phyloP scores from a whole-genome alignment of 495 filamentous ascomycete species.

The Neurospora tetraspora region DNA sequence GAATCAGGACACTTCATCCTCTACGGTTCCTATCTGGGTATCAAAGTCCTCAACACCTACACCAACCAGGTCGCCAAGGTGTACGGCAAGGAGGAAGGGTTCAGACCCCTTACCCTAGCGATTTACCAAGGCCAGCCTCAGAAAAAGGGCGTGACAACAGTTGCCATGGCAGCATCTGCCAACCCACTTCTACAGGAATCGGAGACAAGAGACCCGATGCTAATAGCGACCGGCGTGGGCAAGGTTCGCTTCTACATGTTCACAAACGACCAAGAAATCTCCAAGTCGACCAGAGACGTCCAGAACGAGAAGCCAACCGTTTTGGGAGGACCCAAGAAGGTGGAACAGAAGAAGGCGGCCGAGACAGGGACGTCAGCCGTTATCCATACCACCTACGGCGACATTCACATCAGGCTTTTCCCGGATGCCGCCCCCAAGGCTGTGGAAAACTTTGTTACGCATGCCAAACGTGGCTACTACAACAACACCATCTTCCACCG shows the following conservation, averaged over 20 bases:
- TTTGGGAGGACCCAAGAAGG: conserved; percentile 29
- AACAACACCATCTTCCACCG: conserved; percentile 97
- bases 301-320: conserved; percentile 86
- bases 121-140: conserved; percentile 95
- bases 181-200: conserved; percentile 93
- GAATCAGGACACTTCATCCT: conserved; percentile 93
- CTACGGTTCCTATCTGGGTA: conserved; percentile 83
- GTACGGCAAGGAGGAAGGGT: conserved; percentile 80
- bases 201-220: conserved; percentile 81
- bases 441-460: conserved; percentile 98
- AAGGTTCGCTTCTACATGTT: conserved; percentile 98
- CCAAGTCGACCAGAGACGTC: conserved; percentile 78
- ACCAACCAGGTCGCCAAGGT: conserved; percentile 84
- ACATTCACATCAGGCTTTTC: conserved; percentile 90
- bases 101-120: conserved; percentile 70
- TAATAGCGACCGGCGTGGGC: conserved; percentile 70
- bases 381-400: conserved; percentile 87
- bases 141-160: conserved; percentile 81
- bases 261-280: conserved; percentile 76
- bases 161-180: conserved; percentile 93
- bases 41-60: conserved; percentile 89
- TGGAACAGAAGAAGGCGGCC: conserved; percentile 43
- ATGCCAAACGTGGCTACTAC: conserved; percentile 82
- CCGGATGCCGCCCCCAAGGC: conserved; percentile 87
- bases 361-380: conserved; percentile 72